Base-by-base conservation (phyloP, 768 basidiomycete genomes). In the Cystofilobasidium ferigula region DNA sequence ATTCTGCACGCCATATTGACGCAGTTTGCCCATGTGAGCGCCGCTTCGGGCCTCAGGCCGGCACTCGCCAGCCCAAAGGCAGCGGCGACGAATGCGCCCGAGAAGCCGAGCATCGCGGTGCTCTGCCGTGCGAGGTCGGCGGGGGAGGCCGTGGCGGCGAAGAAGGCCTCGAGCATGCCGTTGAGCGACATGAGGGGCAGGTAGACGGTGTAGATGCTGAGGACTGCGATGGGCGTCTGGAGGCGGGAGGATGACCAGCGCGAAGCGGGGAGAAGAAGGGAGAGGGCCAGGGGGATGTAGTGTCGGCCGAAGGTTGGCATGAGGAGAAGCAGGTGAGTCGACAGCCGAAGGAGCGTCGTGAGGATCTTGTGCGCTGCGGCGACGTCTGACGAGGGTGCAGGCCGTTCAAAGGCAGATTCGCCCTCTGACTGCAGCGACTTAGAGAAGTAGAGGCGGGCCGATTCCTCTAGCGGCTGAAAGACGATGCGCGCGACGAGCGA, bases 401-500 rank as follows among this genome's bases (percentile, higher is more conserved):
- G 24, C 53, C 30, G 35, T 0, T 18, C 30, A 8, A 38, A 51
- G 8, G 30, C 26, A 62, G 61, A 53, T n/a, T n/a, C n/a, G n/a
- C n/a, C n/a, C 34, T 36, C 43, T 43, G 32, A 28, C 56, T 64
- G 34, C 10, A 64, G 48, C 20, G 61, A 30, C 22, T 59, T 85
- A 1, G 94, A 92, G 76, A 95, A 97, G 76, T 86, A 90, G 3
- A 97, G 80, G 0, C 93, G 85, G 1, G 86, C 82, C 1, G 88
- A 86, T 76, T 99, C 95, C 76, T 99, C 95, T 30, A 97, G 83
- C 0, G 95, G 95, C 71, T 97, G 94, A 73, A 98, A 94, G 30
- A 93, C 73, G 65, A 98, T 87, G 22, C 95, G 85, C 7, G 92
- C 94, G 30, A 95, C 78, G 18, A 98, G 81, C 3, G 94, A 95